Evolutionary conservation across 768 basidiomycete genomes (phyloP), one percentile per base, ranked within the genome.

Genomic region (Mycena venus): DNA sequence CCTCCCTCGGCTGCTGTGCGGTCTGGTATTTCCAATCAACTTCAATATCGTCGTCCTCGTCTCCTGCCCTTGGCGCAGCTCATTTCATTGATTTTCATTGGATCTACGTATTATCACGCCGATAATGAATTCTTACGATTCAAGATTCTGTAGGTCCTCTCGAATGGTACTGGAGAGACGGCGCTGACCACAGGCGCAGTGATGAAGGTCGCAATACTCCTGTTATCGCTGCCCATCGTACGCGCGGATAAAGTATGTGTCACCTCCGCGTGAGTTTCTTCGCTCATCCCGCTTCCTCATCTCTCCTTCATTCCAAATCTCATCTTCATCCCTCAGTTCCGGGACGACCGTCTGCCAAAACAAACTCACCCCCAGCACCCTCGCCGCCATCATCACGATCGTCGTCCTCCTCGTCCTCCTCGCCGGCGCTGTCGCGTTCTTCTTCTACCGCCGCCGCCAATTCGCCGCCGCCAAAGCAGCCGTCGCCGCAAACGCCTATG

Each of bases 391-490:
- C 38, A 19, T 25, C 27, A 8, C 27, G 10, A 31, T n/a, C 27
- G 14, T 56, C 36, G 12, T 56, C 36, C 42, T 64, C 36, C 12
- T n/a, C n/a, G n/a, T 64, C 25, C 25, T 71, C 51, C 17, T 36
- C 11, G 61, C 51, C 61, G 38, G 2, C 6, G 29, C 29, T 11
- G 49, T 15, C 19, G 51, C 51, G 47, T n/a, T n/a, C n/a, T 2
- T 71, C 17, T 31, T 63, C 49, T 64, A 71, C 49, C 70, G 70
- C 34, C 61, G 70, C 6, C 70, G 70, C 38, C 36, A 64, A 36
- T 49, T 56, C 49, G 61, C 49, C 1, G n/a, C 4, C 7, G 61
- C 70, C 7, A 58, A 55, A 23, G 31, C 49, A 64, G 36, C 51
- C 70, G 10, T n/a, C n/a, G n/a, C n/a, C n/a, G n/a, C n/a, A n/a